Conservation (phyloP, 2,329 filamentous ascomycete species). For the Colletotrichum aenigma region DNA sequence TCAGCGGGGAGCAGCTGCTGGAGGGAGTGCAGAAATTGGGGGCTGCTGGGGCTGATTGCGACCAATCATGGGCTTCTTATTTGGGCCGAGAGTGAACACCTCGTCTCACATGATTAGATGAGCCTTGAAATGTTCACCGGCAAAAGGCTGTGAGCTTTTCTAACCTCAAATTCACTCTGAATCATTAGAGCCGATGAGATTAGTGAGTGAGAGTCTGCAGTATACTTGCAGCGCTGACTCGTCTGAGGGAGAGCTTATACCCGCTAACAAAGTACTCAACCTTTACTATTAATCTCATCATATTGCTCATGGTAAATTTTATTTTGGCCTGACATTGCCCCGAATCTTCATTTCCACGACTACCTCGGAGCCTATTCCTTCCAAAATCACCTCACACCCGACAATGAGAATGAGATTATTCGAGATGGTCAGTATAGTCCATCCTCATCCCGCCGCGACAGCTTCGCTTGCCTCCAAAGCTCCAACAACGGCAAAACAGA, state of each 20-base stretch:
- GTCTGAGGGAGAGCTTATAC: not conserved
- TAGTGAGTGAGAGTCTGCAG: not conserved
- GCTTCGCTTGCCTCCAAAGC: conserved; percentile 9
- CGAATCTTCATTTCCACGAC: too few species aligned
- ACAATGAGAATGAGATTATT: too few species aligned
- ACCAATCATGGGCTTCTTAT: not conserved
- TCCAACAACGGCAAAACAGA: conserved; percentile 13
- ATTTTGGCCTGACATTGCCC: too few species aligned
- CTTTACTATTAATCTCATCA: not conserved
- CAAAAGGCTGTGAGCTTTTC: not conserved
- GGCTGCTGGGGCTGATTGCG: not conserved
- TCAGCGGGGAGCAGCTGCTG: not conserved
- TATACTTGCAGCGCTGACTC: not conserved
- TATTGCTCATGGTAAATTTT: not conserved
- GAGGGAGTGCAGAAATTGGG: not conserved
- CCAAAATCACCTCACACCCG: too few species aligned
- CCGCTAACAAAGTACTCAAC: not conserved
- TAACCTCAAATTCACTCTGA: not conserved
- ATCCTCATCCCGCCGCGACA: not conserved
- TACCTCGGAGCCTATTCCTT: not conserved
- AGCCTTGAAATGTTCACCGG: not conserved
- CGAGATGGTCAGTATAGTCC: too few species aligned
- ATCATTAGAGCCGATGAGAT: not conserved
- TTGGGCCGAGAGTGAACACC: not conserved
- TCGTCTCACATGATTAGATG: not conserved